Base-by-base conservation (phyloP, 2,329 filamentous ascomycete genomes). In the Seiridium cupressi region DNA sequence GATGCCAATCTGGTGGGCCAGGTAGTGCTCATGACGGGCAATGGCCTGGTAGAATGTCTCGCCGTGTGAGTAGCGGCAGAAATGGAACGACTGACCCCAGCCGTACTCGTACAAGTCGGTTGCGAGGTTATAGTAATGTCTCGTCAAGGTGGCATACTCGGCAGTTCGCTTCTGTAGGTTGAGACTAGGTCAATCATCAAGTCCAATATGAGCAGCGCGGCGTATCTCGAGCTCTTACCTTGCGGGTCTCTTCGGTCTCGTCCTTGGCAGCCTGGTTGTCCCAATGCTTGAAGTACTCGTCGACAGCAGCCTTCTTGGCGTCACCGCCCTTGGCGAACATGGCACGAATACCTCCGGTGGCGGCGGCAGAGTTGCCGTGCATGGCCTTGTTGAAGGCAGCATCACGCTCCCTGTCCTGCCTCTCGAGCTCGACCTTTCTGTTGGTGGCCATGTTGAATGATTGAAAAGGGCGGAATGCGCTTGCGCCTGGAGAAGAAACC, bases 71-170 rank as follows among this genome's bases (percentile, higher is more conserved):
- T 94, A 97, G 64, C 94, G 92, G 80, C 92, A 96, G 84, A 99
- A 98, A 80, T 99, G 94, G 85, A 99, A 99, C 55, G 89, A 94
- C 71, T 93, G 89, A 63, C 92, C 92, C 93, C 95, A 99, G 70
- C 93, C 95, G 69, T 97, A 95, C 81, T 98, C 95, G 82, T 97
- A 97, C 55, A 97, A 78, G 73, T 97, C 93, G 67, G 93, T 97
- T n/a, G 92, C 93, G 54, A 97, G 86, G 79, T 97, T 96, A 82
- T 97, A 97, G 84, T 97, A 95, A 89, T 97, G 93, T 82, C 91
- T 88, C 53, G 94, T 97, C 73, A 98, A 79, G 42, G 92, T 96
- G 57, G 93, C 94, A 76, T 98, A 98, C 79, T 97, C 91, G 62
- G 89, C 89, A 71, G 89, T 87, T 73, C 93, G 87, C 66, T 90